These are phyloP conservation scores for Diaporthe amygdali DNA, from an alignment of 2,329 filamentous ascomycete species.

Conservation along the genomic window DNA sequence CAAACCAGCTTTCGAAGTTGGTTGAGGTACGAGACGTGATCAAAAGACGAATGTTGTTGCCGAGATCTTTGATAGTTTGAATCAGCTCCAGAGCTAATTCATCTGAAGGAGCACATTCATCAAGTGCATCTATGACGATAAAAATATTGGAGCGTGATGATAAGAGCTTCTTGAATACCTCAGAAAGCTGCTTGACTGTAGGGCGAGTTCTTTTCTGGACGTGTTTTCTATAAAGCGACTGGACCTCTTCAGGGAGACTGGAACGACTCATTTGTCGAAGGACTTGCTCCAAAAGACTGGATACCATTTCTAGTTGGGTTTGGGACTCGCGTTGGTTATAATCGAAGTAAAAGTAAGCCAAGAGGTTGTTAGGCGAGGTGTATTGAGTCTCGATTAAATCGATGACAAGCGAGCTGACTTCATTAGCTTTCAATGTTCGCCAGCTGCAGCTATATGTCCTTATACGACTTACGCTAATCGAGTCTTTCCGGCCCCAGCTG, in stretches of 20 bases:
- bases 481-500: not conserved
- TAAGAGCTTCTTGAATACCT: not conserved
- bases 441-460: not conserved
- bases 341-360: not conserved
- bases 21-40: not conserved
- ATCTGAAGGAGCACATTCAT: not conserved
- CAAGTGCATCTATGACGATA: not conserved
- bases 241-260: not conserved
- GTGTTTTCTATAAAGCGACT: not conserved
- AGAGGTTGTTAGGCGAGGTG: not conserved
- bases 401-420: not conserved
- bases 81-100: not conserved
- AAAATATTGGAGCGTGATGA: not conserved
- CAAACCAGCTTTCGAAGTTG: not conserved
- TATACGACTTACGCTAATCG: not conserved
- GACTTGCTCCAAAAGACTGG: not conserved
- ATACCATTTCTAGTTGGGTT: not conserved
- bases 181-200: not conserved
- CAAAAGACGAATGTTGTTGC: not conserved
- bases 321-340: not conserved
- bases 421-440: not conserved
- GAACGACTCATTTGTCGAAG: not conserved
- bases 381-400: not conserved
- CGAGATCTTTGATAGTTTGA: not conserved
- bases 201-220: not conserved